A percentile compares a stretch with the other conserved stretches of the same genome.
Evolutionary conservation across 805 yeast species (phyloP).

Genomic region (Metschnikowia similis): DNA sequence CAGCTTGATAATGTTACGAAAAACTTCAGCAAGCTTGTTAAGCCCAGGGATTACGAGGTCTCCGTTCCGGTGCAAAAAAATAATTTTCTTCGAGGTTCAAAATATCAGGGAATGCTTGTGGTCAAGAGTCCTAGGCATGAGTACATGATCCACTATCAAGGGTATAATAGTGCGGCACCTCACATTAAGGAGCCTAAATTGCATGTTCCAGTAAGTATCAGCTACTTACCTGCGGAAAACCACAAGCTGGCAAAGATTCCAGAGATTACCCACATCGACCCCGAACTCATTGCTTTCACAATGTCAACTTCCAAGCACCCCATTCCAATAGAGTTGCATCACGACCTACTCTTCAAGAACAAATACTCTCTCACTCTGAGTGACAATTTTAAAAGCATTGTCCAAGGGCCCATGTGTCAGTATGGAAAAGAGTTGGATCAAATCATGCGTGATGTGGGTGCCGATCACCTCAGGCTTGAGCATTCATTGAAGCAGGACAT

Average conservation of each 20-base stretch:
- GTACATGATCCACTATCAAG: conserved; percentile 18
- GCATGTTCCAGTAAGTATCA: conserved; percentile 28
- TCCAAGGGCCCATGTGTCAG: conserved; percentile 28
- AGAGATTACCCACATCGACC: conserved; percentile 16
- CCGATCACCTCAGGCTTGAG: conserved; percentile 25
- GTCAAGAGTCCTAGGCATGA: conserved; percentile 29
- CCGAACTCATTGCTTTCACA: conserved; percentile 29
- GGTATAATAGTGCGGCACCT: conserved; percentile 5
- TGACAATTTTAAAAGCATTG: conserved; percentile 31
- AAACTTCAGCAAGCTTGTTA: not conserved
- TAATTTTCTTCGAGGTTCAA: conserved; percentile 27
- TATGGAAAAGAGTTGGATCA: conserved; percentile 27
- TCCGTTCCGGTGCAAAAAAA: conserved; percentile 28
- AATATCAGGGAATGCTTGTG: conserved; percentile 30
- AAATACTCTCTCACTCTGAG: conserved; percentile 8
- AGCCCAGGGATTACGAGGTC: conserved; percentile 22
- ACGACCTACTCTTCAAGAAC: conserved; percentile 34
- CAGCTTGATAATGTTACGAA: conserved; percentile 8
- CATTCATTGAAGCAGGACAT: conserved; percentile 26
- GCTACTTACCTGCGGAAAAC: conserved; percentile 22
- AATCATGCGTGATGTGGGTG: conserved; percentile 22
- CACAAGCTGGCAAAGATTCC: conserved; percentile 7
- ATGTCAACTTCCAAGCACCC: conserved; percentile 29
- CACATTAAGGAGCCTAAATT: conserved; percentile 13
- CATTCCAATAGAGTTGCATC: conserved; percentile 33